Evolutionary conservation across 495 filamentous ascomycete species (phyloP), one percentile per base, ranked within the genome.

Genomic region (Parmelia sp.): DNA sequence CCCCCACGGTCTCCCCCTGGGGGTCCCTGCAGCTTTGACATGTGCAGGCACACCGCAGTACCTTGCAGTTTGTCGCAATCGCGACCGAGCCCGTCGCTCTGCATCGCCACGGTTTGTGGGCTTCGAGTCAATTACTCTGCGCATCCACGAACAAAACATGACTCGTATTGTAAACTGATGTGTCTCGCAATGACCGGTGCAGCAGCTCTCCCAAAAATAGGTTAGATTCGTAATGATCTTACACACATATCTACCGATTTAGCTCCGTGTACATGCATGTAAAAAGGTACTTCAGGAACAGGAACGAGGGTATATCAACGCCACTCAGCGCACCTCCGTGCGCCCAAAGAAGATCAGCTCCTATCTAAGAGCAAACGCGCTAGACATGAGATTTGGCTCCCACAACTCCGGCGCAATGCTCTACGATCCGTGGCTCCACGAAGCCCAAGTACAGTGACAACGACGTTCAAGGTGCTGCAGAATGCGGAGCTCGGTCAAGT

Each of bases 331-430:
- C 29, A 27, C 15, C 17, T 55, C 29, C 51, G 29, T 33, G 51
- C 51, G 17, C 7, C 51, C 29, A 19, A 55, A 14, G 17, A 33
- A 55, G 29, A 0, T 15, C 51, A 55, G 29, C 29, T 55, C 51
- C 27, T 11, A 33, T 23, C 6, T 21, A n/a, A 33, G 51, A n/a
- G 29, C 29, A 55, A n/a, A 55, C 15, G 51, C 29, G 51, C 51
- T 19, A 55, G 6, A 19, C 2, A 31, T 35, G 29, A 8, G 29
- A 17, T 33, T 44, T 47, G 37, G 12, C 33, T 36, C 49, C 39
- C 49, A 29, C 10, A 63, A 57, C 51, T 51, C 61, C 61, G 21
- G 15, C 37, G 51, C 51, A 57, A 63, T 57, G 51, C 19, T 35
- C 6, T 11, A 44, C 9, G 15, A 14, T n/a, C n/a, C n/a, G 7